Percentiles rank a stretch among this genome's conserved stretches.
These are phyloP conservation scores for Geranium brycei DNA, from an alignment of 345 rosid genomes.

Conservation along the genomic window DNA sequence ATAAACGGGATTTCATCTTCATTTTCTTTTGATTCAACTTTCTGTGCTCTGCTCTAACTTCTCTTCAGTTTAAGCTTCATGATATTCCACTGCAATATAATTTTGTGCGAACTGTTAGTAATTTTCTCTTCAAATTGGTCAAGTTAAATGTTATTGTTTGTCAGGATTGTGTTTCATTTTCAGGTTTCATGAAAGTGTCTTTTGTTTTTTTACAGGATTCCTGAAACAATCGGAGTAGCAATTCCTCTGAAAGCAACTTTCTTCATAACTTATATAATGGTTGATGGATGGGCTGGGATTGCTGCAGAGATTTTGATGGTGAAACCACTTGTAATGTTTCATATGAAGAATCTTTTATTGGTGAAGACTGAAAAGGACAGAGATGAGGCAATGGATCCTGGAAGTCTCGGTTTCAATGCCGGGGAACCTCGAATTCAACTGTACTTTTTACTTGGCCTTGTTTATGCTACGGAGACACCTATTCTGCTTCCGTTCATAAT, in stretches of 20 bases:
- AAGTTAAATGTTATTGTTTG: not conserved
- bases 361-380: conserved; percentile 95
- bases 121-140: not conserved
- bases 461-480: conserved; percentile 77
- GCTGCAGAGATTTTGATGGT: conserved; percentile 82
- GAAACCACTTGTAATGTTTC: conserved; percentile 68
- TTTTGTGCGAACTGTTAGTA: no score
- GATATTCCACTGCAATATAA: no score
- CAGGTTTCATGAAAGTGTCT: no score
- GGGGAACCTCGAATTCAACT: conserved; percentile 95
- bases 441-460: conserved; percentile 83
- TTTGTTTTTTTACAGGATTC: conserved; percentile 39
- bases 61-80: no score
- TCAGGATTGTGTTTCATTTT: not conserved
- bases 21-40: no score
- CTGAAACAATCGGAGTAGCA: conserved; percentile 72
- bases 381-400: conserved; percentile 86
- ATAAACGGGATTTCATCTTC: no score
- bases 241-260: conserved; percentile 88
- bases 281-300: conserved; percentile 97
- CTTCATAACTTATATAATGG: conserved; percentile 90
- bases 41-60: no score
- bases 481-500: conserved; percentile 68
- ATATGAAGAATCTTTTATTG: conserved; percentile 73
- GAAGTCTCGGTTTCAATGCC: conserved; percentile 74